phyloP scores from a whole-genome alignment of 2,329 filamentous ascomycete species.

The Verticillium nubilum region DNA sequence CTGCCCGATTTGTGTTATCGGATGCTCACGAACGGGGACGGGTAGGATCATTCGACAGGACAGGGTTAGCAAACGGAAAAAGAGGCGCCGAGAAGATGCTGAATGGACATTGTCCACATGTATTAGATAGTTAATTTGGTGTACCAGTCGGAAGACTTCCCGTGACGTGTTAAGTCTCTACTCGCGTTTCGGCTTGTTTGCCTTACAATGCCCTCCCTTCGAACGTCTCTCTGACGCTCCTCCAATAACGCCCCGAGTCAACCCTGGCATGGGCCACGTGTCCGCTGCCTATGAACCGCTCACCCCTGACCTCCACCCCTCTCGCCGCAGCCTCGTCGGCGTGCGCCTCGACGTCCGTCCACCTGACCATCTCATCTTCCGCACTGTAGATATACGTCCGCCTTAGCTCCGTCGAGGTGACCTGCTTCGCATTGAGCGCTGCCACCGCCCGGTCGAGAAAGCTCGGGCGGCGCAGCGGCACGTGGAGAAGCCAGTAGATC shows the following conservation, averaged over 20 bases:
- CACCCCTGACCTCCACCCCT: constrained; percentile 36
- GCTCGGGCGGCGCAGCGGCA: constrained; percentile 21
- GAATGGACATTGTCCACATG: neutral
- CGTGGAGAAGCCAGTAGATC: constrained; percentile 23
- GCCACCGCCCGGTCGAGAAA: constrained; percentile 26
- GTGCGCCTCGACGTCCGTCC: constrained; percentile 41
- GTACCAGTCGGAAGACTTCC: neutral
- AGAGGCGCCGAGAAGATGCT: neutral
- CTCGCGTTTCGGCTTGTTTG: too few species aligned
- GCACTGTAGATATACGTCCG: constrained; percentile 48
- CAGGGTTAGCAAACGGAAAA: neutral
- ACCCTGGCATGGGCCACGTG: constrained; percentile 46
- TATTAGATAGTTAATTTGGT: neutral
- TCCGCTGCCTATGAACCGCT: constrained; percentile 38
- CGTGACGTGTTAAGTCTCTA: neutral
- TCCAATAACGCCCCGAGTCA: constrained; percentile 46
- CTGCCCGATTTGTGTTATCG: neutral
- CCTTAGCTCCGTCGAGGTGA: constrained; percentile 30
- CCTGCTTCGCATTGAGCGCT: constrained; percentile 27
- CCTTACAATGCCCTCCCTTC: constrained; percentile 15
- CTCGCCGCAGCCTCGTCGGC: constrained; percentile 29
- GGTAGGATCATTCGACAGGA: neutral
- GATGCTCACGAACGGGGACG: neutral
- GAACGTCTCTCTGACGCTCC: constrained; percentile 40
- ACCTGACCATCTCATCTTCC: constrained; percentile 40